Conservation (phyloP, 306 rosid species). For the Gastrolobium villosum region DNA sequence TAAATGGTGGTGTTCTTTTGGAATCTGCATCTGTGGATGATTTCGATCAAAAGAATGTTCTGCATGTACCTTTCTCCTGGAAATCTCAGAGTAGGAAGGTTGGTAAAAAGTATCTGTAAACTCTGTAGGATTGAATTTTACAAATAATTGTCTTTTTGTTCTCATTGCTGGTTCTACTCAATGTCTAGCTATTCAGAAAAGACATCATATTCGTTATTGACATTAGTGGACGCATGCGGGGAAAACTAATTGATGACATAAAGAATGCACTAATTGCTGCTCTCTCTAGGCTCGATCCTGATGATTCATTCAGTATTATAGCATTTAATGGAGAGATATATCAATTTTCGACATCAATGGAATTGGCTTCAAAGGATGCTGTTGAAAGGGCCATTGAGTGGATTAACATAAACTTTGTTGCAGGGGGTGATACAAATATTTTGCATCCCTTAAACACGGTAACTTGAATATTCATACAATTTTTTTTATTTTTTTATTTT, state of each 20-base stretch:
- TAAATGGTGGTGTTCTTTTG: conserved; percentile 65
- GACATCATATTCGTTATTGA: conserved; percentile 72
- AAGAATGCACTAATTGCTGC: conserved; percentile 67
- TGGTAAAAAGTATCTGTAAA: conserved; percentile 36
- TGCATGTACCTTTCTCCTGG: conserved; percentile 73
- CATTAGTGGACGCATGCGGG: conserved; percentile 90
- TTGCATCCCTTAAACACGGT: conserved; percentile 72
- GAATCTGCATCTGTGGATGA: conserved; percentile 71
- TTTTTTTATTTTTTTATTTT: no score
- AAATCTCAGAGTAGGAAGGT: conserved; percentile 68
- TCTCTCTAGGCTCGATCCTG: conserved; percentile 70
- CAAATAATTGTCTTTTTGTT: conserved; percentile 3
- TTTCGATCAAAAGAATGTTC: conserved; percentile 82
- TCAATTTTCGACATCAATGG: conserved; percentile 73
- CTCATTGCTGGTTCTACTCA: conserved; percentile 41
- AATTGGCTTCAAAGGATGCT: conserved; percentile 73
- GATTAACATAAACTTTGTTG: conserved; percentile 71
- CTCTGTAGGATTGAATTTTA: neutral
- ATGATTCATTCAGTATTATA: conserved; percentile 80
- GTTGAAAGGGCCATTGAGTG: conserved; percentile 80
- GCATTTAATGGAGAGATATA: conserved; percentile 80
- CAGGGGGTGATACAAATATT: conserved; percentile 81
- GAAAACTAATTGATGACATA: conserved; percentile 71
- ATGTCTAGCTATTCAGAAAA: conserved; percentile 74
- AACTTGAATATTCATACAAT: conserved; percentile 32